Evolutionary conservation across 2,329 filamentous ascomycete species (phyloP), one percentile per base, ranked within the genome.

Genomic region (Botrytis squamosa): DNA sequence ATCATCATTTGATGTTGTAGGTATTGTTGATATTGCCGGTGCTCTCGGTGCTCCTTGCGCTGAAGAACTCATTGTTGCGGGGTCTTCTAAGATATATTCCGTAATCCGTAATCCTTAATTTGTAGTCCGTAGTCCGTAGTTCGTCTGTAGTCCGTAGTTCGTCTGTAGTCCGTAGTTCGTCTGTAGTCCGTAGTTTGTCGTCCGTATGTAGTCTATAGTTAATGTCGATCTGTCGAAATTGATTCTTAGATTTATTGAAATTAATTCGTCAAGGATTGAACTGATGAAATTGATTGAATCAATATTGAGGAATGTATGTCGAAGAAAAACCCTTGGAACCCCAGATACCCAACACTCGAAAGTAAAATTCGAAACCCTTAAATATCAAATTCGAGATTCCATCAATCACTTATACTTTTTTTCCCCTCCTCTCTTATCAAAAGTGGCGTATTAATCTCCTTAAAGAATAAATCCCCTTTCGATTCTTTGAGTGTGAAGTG

Each of bases 51-150:
- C 76, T 42, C 70, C 55, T 40, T 52, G 74, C 36, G 76, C 75
- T 62, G 78, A 73, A 70, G 78, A 72, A 74, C 75, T 77, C 79
- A 80, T 80, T 52, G 18, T 75, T 73, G 70, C 73, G 72, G 72
- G 62, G 49, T 55, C 25, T 12, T 52, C 7, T n/a, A 3, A 52
- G 25, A 52, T 52, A 25, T 52, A 14, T 14, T 52, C 49, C 12
- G 49, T 55, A 52, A 55, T n/a, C 25, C 25, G 46, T 49, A 49
- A 25, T 49, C 22, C 22, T 25, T 52, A n/a, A 7, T n/a, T 4
- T 4, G 49, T 52, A 14, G 12, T 52, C 3, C 10, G 46, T 52
- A n/a, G 22, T 49, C 4, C 4, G 46, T 25, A 52, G 22, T 49
- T 1, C 46, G 46, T 46, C 20, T 7, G 18, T 49, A 40, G 18